Base-by-base conservation (phyloP, 1,284 basidiomycete genomes). In the Porodaedalea pini region DNA sequence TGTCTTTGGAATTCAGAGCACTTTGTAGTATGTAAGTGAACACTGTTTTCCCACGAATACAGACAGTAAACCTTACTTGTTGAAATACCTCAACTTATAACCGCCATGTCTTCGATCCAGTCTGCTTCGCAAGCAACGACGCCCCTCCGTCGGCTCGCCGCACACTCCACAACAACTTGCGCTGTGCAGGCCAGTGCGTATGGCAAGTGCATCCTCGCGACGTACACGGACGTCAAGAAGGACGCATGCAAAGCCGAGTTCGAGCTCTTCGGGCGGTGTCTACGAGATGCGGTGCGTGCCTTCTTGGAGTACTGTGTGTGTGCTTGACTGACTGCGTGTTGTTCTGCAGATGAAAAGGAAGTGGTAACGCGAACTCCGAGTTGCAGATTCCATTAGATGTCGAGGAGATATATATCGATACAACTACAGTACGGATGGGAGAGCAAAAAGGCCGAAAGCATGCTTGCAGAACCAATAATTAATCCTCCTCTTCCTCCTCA, bases 221-320 rank as follows among this genome's bases (percentile, higher is more conserved):
- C 80, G 2, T 92, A 92, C 70, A 84, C 82, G 19, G 90, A 94
- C 64, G 82, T 90, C 11, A 80, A 75, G 61, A 86, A 86, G 69
- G 88, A 91, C 65, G 78, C 80, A 57, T 94, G 92, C 72, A 81
- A 83, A 57, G 78, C 80, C 11, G 90, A 94, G 69, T 94, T 93
- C 62, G 76, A 77, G 4, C 79, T 79, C 62, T 94, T 94, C 67
- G 85, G 83, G 34, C 71, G 78, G 45, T 94, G 91, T 69, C 68
- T 93, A 44, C 82, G 83, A 47, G 76, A 82, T 64, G 82, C 84
- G 56, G 90, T 92, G 64, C 61, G 80, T 73, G 11, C 31, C 45
- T n/a, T 43, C 63, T 54, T 5, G 34, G 11, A 19, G 10, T 13
- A 15, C 17, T 31, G 21, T 40, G 39, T 1, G 11, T 11, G 3